Evolutionary conservation across 192 early-diverging fungal genomes (phyloP).

Genomic region (Coemansia javaensis): DNA sequence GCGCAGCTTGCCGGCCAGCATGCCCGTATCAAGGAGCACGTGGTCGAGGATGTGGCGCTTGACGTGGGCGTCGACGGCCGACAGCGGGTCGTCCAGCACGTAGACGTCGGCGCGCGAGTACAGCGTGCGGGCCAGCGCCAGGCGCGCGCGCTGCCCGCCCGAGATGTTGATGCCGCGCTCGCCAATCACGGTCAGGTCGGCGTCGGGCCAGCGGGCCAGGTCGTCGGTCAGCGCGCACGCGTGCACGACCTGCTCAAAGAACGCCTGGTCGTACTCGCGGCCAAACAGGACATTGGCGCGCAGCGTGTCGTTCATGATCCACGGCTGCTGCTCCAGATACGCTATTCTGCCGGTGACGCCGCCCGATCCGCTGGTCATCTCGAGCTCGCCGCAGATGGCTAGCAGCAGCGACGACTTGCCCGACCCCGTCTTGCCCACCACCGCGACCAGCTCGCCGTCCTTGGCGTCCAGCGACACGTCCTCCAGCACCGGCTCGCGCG

Average conservation of each 20-base stretch:
- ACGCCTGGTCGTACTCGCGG: conserved; percentile 5
- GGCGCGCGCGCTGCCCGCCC: no score
- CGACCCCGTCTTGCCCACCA: conserved; percentile 75
- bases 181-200: conserved; percentile 43
- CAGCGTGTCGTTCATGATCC: conserved; percentile 49
- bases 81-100: no score
- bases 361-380: conserved; percentile 42
- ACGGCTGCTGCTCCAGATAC: conserved; percentile 76
- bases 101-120: conserved; percentile 18
- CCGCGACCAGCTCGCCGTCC: conserved; percentile 60
- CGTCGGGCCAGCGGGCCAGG: conserved; percentile 49
- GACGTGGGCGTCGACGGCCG: conserved; percentile 75
- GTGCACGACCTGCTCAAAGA: conserved; percentile 51
- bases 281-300: conserved; percentile 15
- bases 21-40: conserved; percentile 9
- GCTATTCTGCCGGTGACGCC: conserved; percentile 61
- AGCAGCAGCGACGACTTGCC: conserved; percentile 80
- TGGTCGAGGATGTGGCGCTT: conserved; percentile 54
- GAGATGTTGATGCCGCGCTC: conserved; percentile 19
- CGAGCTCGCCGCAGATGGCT: conserved; percentile 77
- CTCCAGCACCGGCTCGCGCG: not conserved
- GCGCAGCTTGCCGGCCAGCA: conserved; percentile 50
- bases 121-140: no score
- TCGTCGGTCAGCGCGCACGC: conserved; percentile 57
- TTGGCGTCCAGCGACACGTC: conserved; percentile 52